Evolutionary conservation across 257 asterid species (phyloP), one percentile per base, ranked within the genome.

Genomic region (Solanum stenotomum): DNA sequence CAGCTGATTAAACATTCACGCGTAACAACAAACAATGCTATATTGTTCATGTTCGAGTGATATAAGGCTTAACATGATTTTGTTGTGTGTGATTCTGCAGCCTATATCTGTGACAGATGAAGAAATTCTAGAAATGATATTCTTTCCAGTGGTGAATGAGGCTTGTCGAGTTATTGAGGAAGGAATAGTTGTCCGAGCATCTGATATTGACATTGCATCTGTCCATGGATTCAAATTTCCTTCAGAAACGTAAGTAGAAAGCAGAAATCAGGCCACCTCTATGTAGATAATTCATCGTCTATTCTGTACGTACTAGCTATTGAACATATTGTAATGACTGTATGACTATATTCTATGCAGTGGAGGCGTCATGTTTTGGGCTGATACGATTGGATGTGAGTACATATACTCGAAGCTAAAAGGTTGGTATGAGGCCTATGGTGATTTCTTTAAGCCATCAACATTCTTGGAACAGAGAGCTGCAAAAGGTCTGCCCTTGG

Each of bases 141-240:
- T 90, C 42, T 88, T 90, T 20, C 90, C 91, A 1, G 91, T 88
- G 78, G 84, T 90, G 77, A 90, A 90, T 34, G 91, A 89, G 89
- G 88, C 92, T 46, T 87, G 88, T 87, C 89, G 87, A 29, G 74
- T 90, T 12, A 75, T 85, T 29, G 92, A 72, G 37, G 91, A 89
- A 71, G 91, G 91, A 46, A 37, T 84, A 13, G 87, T 83, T 46
- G 75, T 72, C 31, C 87, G 61, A 70, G 88, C 88, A 72, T 90
- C 92, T 23, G 90, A 89, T 29, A 42, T 89, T 42, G 92, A 90
- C 35, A 70, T 90, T 68, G 90, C 88, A 61, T 90, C 91, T 76
- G 78, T 87, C 63, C 85, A 56, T 22, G 92, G 91, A 77, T 74
- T 89, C 89, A 79, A 56, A 23, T 90, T 88, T 63, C 92, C 92